Evolutionary conservation across 805 yeast species (phyloP), one percentile per base, ranked within the genome.

Genomic region (Kuraishia hungarica): DNA sequence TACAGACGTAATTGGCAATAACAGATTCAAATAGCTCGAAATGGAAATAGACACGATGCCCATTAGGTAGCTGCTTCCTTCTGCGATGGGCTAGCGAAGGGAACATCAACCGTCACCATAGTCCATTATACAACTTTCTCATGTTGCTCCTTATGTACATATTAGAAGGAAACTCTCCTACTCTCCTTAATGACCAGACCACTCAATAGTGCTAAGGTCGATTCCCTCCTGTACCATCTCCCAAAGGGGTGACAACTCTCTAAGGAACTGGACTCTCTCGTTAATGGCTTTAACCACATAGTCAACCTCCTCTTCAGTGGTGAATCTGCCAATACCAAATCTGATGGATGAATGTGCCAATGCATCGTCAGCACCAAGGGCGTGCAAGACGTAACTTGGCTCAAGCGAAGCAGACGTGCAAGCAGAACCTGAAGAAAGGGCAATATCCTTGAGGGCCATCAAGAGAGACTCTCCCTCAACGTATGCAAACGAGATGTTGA

Each of bases 221-320:
- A 94, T 93, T 62, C 99, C 99, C 61, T 94, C 98, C 72, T 94
- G 97, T 56, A 90, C 97, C 98, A 94, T 92, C 75, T 94, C 99
- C 98, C 98, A 94, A 64, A 94, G 77, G 52, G 99, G 99, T 56
- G 94, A 84, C 73, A 94, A 78, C 66, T 91, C 93, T 72, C 99
- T 83, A 68, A 94, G 80, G 73, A 90, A 90, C 60, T 84, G 86
- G 55, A 94, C 98, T 72, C 97, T 83, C 69, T 89, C 92, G 55
- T 82, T 78, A 56, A 94, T 89, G 15, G 97, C 97, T 57, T 86
- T 77, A 60, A 94, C 79, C 52, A 94, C 99, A 67, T 92, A 94
- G 68, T 94, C 98, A 54, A 94, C 82, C 73, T 94, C 99, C 53
- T 83, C 96, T 64, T 92, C 97, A 17, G 99, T 94, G 53, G 98